Evolutionary conservation across 225 moss, liverwort and hornwort genomes (phyloP), one percentile per base, ranked within the genome.

Genomic region (Bryoerythrophyllum caledonicum): DNA sequence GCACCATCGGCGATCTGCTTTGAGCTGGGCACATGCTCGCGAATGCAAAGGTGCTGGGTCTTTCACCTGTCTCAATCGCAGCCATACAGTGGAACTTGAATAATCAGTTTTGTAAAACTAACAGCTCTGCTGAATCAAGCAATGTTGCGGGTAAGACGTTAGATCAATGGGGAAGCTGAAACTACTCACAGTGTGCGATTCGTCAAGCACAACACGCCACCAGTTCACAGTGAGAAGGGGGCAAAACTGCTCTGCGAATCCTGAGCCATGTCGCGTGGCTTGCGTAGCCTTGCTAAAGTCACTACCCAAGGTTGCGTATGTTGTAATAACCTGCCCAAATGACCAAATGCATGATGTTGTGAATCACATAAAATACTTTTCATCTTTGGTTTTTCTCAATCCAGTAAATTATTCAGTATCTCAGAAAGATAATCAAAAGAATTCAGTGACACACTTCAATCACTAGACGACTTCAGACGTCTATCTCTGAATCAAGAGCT

Each of bases 231-330:
- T 97, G 46, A 97, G 89, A 21, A 97, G 86, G 52, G 97, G 97
- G 59, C 97, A 97, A 72, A 93, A 94, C 32, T 97, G 97, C 75
- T 97, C 97, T 46, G 97, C 97, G 70, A 97, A 97, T 76, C 90
- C 93, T 64, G 97, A 92, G 51, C 97, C 97, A 78, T 97, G 97
- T 67, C 97, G 91, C 32, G 97, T 97, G 70, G 97, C 94, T 73
- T 97, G 97, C 67, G 97, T 97, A 34, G 97, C 97, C 84, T 97
- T 97, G 84, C 97, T 97, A 84, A 97, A 97, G 73, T 97, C 97
- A 76, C 97, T 97, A 80, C 97, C 97, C 67, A 97, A 78, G 37
- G 97, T 97, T 63, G 97, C 97, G 78, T 97, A 97, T 48, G 97
- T 97, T 61, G 97, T 97, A 68, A 97, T 97, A 34, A 97, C 97